phyloP scores from a whole-genome alignment of 208 protist genomes.

The Plasmodiophora brassicae region DNA sequence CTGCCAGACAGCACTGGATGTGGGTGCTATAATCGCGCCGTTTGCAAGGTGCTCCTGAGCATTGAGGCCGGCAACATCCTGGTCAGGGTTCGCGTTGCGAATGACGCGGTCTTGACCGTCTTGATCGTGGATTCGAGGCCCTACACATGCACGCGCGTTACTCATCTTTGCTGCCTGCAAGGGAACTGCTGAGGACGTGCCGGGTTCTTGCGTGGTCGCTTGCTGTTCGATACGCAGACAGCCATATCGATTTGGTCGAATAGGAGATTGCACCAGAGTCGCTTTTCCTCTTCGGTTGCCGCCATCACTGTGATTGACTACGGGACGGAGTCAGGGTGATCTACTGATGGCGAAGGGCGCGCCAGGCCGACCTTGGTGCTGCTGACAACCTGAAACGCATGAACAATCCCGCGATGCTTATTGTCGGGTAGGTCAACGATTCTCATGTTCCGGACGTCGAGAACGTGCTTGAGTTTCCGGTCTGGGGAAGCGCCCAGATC shows the following conservation, averaged over 20 bases:
- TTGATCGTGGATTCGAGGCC: too few species aligned
- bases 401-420: not conserved
- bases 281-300: not conserved
- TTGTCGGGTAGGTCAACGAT: not conserved
- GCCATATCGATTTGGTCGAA: conserved; percentile 5
- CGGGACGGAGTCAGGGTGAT: too few species aligned
- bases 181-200: too few species aligned
- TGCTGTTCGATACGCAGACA: not conserved
- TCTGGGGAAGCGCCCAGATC: not conserved
- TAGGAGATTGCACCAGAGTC: not conserved
- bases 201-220: too few species aligned
- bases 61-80: too few species aligned
- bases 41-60: too few species aligned
- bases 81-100: too few species aligned
- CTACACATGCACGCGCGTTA: too few species aligned
- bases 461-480: not conserved
- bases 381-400: not conserved
- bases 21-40: too few species aligned
- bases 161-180: too few species aligned
- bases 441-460: not conserved
- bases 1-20: too few species aligned
- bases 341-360: not conserved
- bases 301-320: not conserved
- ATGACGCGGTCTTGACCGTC: too few species aligned
- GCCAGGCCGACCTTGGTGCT: not conserved